A percentile compares a stretch with the other conserved stretches of the same genome.
These are phyloP conservation scores for Leccinellum luteum DNA, from an alignment of 768 basidiomycete genomes.

Conservation along the genomic window DNA sequence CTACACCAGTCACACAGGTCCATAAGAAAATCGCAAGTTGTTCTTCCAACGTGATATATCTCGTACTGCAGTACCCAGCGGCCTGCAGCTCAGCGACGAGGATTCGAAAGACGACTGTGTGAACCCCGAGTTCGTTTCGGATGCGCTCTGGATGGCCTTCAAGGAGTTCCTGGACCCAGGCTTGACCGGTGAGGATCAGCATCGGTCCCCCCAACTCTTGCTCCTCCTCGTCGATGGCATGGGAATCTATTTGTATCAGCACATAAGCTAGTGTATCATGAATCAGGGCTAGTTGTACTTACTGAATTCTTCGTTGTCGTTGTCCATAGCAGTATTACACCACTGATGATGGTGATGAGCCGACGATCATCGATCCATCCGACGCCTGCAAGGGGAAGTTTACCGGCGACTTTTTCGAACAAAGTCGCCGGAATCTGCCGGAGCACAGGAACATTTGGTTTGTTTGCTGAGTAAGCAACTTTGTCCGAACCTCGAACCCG, in stretches of 20 bases:
- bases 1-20: background rate
- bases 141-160: background rate
- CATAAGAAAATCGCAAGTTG: background rate
- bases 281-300: background rate
- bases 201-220: no score
- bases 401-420: no score
- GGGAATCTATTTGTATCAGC: background rate
- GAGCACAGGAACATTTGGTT: no score
- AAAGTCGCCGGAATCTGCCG: no score
- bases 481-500: no score
- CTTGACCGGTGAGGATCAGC: background rate
- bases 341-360: background rate
- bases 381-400: no score
- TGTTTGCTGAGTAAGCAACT: no score
- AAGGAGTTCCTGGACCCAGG: background rate
- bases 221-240: no score
- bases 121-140: background rate
- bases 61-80: background rate
- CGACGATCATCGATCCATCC: no score
- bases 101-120: background rate
- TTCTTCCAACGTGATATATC: background rate
- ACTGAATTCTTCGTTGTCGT: background rate
- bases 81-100: background rate
- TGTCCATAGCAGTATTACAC: background rate
- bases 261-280: background rate